Conservation (phyloP, 305 asterid genomes). For the Lippia alba region DNA sequence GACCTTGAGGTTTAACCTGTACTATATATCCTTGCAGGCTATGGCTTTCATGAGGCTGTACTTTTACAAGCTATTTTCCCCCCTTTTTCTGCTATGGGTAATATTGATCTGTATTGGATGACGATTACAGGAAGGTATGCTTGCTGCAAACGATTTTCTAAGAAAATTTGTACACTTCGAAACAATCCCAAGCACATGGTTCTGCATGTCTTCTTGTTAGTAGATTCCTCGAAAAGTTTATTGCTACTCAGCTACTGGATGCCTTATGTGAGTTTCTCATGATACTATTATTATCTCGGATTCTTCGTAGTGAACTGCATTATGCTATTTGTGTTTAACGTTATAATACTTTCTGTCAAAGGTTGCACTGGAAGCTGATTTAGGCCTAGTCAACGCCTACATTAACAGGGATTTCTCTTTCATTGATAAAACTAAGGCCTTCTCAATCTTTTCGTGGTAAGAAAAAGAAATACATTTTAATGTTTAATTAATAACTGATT, state of each 20-base stretch:
- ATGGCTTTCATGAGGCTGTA: slow-evolving; percentile 93
- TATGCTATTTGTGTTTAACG: background rate
- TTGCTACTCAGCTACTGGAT: slow-evolving; percentile 69
- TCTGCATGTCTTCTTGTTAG: slow-evolving; percentile 84
- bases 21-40: slow-evolving; percentile 58
- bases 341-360: slow-evolving; percentile 26
- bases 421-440: slow-evolving; percentile 74
- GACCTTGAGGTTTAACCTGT: background rate
- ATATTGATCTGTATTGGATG: background rate
- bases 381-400: slow-evolving; percentile 92
- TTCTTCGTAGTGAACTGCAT: background rate
- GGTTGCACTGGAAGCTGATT: slow-evolving; percentile 84
- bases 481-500: background rate
- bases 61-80: background rate
- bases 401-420: slow-evolving; percentile 84
- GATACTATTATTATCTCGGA: background rate
- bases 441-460: slow-evolving; percentile 80
- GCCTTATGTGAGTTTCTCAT: slow-evolving; percentile 66
- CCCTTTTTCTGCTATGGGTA: background rate
- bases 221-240: slow-evolving; percentile 66
- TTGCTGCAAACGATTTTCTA: slow-evolving; percentile 80
- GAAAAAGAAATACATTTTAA: slow-evolving; percentile 23
- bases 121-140: slow-evolving; percentile 71
- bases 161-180: slow-evolving; percentile 44
- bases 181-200: slow-evolving; percentile 83